Evolutionary conservation across 441 rosid genomes (phyloP).

Genomic region (Raphanus hybrid): DNA sequence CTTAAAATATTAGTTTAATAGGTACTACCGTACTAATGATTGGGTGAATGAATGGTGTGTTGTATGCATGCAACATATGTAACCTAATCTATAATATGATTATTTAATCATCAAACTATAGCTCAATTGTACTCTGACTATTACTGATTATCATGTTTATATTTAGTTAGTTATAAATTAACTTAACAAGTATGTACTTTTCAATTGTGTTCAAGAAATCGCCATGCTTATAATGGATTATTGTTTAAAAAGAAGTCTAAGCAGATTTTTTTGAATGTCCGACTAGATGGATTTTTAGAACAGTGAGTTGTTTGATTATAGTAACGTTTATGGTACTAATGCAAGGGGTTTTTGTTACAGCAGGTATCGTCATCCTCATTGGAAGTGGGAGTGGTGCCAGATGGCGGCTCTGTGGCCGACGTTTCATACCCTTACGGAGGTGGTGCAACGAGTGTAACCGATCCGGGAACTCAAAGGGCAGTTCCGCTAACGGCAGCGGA

Average conservation of each 20-base stretch:
- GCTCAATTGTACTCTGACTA: neutral
- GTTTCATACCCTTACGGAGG: constrained; percentile 57
- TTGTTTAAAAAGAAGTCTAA: too few relatives aligned
- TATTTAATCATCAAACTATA: neutral
- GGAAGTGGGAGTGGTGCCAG: constrained; percentile 94
- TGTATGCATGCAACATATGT: constrained; percentile 1
- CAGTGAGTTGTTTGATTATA: neutral
- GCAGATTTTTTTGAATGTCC: too few relatives aligned
- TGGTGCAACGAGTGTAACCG: constrained; percentile 42
- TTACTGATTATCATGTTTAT: neutral
- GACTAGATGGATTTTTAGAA: too few relatives aligned
- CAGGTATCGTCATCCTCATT: constrained; percentile 92
- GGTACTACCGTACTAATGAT: constrained; percentile 24
- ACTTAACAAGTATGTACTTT: neutral
- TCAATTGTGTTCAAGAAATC: neutral
- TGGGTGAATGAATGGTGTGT: neutral
- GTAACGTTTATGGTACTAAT: neutral
- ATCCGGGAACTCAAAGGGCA: constrained; percentile 53
- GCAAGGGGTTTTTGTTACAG: neutral
- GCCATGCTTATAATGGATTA: too few relatives aligned
- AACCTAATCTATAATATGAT: neutral
- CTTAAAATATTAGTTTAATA: constrained; percentile 21
- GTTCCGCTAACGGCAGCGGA: constrained; percentile 71
- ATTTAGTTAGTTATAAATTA: neutral
- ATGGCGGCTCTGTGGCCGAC: constrained; percentile 65